phyloP scores from a whole-genome alignment of 2,329 filamentous ascomycete species.

The Nemania abortiva region DNA sequence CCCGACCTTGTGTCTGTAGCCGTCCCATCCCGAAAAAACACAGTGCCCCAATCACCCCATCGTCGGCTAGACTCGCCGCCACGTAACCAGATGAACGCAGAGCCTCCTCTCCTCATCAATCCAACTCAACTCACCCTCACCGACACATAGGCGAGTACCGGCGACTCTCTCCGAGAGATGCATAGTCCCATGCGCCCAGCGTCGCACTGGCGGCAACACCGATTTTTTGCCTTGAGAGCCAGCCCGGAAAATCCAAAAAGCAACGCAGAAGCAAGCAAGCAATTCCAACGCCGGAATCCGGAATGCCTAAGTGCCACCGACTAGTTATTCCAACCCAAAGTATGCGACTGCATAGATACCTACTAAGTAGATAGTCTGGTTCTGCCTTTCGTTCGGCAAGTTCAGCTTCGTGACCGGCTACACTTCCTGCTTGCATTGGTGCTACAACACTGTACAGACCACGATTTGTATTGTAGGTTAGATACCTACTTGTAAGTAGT shows the following conservation, averaged over 20 bases:
- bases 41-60: background rate
- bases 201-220: constrained; percentile 32
- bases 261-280: background rate
- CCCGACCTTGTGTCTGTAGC: background rate
- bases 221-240: constrained; percentile 6
- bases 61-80: background rate
- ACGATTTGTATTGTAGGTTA: background rate
- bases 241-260: background rate
- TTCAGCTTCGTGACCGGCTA: constrained; percentile 13
- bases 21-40: background rate
- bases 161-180: constrained; percentile 26
- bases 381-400: constrained; percentile 15
- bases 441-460: background rate
- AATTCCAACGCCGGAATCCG: constrained; percentile 23
- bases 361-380: background rate
- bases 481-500: background rate
- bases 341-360: constrained; percentile 4
- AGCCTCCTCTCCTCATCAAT: constrained; percentile 24
- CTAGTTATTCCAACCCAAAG: constrained; percentile 3
- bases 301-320: constrained; percentile 1
- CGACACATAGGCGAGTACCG: constrained; percentile 24
- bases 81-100: background rate
- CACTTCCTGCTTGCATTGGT: background rate
- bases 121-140: background rate
- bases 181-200: constrained; percentile 17